Percentiles rank a stretch among this genome's conserved stretches.
phyloP scores from a whole-genome alignment of 2,329 filamentous ascomycete species.

The Raffaelea deltoideospora region DNA sequence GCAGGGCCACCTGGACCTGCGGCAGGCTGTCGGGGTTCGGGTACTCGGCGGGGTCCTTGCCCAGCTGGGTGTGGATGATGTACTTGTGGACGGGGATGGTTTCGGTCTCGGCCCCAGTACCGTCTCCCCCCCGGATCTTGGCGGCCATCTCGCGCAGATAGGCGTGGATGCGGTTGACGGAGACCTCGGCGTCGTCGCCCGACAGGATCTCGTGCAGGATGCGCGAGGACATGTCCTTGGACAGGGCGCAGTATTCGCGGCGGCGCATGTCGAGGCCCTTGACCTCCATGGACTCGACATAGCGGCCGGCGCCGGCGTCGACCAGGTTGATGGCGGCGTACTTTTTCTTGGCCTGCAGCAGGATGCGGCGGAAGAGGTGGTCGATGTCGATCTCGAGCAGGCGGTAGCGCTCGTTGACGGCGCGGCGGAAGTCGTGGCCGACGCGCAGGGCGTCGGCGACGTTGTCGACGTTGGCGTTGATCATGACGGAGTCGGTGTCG shows the following conservation, averaged over 20 bases:
- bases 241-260: slow-evolving; percentile 89
- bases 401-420: slow-evolving; percentile 86
- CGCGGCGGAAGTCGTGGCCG: slow-evolving; percentile 84
- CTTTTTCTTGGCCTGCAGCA: slow-evolving; percentile 98
- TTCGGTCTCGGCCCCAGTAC: slow-evolving; percentile 21
- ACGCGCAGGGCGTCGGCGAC: slow-evolving; percentile 82
- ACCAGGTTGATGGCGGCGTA: slow-evolving; percentile 94
- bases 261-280: slow-evolving; percentile 97
- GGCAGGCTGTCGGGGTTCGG: slow-evolving; percentile 93
- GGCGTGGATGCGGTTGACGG: slow-evolving; percentile 82
- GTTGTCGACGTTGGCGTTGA: slow-evolving; percentile 94
- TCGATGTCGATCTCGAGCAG: slow-evolving; percentile 96
- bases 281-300: slow-evolving; percentile 87
- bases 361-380: slow-evolving; percentile 83
- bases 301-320: slow-evolving; percentile 78
- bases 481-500: slow-evolving; percentile 99
- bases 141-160: slow-evolving; percentile 71
- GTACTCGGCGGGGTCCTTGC: slow-evolving; percentile 85
- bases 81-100: slow-evolving; percentile 62
- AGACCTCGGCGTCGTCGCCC: slow-evolving; percentile 77
- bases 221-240: slow-evolving; percentile 83
- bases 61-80: slow-evolving; percentile 94
- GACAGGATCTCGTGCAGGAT: slow-evolving; percentile 91
- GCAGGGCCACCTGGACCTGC: slow-evolving; percentile 86
- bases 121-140: slow-evolving; percentile 68